Conservation (phyloP, 768 basidiomycete genomes). For the Trametes punicea region DNA sequence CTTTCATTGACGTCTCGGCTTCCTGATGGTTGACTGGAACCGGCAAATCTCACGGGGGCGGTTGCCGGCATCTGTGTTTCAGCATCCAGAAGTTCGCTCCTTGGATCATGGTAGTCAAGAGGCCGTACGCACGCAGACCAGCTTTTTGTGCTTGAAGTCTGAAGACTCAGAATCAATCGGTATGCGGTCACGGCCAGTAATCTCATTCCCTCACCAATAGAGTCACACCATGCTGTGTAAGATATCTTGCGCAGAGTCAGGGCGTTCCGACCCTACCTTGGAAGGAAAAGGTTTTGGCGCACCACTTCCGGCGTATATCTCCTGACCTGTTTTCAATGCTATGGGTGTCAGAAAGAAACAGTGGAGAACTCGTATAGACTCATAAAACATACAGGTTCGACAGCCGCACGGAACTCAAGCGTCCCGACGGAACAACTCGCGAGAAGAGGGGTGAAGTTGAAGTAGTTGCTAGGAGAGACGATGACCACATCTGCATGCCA, state of each 20-base stretch:
- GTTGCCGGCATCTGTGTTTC: conserved; percentile 59
- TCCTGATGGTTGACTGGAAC: conserved; percentile 14
- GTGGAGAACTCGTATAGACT: background rate
- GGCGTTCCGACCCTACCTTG: background rate
- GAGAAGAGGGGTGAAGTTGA: conserved; percentile 66
- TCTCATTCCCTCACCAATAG: conserved; percentile 45
- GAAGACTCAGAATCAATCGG: background rate
- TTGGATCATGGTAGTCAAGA: no score
- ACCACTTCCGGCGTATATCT: conserved; percentile 29
- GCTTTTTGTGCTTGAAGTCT: conserved; percentile 60
- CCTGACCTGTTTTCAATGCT: conserved; percentile 19
- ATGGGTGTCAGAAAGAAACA: background rate
- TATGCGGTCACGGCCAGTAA: background rate
- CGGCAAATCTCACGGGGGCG: conserved; percentile 35
- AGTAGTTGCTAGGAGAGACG: conserved; percentile 64
- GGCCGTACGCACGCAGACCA: conserved; percentile 52
- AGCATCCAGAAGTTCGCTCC: background rate
- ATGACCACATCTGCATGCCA: conserved; percentile 55
- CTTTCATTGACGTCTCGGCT: conserved; percentile 20
- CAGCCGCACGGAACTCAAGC: conserved; percentile 74
- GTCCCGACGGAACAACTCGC: conserved; percentile 79
- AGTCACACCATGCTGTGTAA: conserved; percentile 80
- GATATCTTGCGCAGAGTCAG: background rate
- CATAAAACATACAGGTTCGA: conserved; percentile 65
- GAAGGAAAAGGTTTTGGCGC: background rate